These are phyloP conservation scores for Coix lacrymajobi DNA, from an alignment of 176 grass and related monocot genomes.

Conservation along the genomic window DNA sequence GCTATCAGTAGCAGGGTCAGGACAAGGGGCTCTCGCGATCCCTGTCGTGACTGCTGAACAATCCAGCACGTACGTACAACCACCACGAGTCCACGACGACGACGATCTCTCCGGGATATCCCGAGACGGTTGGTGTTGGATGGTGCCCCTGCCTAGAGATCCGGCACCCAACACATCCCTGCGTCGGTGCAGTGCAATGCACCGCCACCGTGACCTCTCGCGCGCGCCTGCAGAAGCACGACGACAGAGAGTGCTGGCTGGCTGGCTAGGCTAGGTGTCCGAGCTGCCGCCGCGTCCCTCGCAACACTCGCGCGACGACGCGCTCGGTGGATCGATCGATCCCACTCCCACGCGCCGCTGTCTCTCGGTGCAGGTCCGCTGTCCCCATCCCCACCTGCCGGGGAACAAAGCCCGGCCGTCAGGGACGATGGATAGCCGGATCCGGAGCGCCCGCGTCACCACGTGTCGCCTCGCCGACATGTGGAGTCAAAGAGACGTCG, in stretches of 20 bases:
- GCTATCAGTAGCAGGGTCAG: too few relatives aligned
- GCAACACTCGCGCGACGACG: too few relatives aligned
- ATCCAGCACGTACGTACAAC: background rate
- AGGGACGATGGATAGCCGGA: background rate
- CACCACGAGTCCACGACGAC: background rate
- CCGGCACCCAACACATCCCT: background rate
- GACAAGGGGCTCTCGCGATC: background rate
- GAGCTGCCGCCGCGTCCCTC: too few relatives aligned
- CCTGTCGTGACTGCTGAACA: background rate
- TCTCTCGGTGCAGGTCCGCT: background rate
- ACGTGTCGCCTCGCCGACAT: constrained; percentile 19
- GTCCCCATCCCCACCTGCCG: background rate
- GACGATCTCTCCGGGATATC: constrained; percentile 10
- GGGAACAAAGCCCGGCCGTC: background rate
- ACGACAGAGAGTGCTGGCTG: background rate
- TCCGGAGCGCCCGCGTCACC: background rate
- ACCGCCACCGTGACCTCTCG: too few relatives aligned
- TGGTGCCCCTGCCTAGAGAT: background rate
- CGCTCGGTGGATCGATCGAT: too few relatives aligned
- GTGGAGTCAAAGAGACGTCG: background rate
- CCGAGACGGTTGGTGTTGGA: background rate
- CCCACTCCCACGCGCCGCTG: background rate
- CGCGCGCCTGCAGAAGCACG: background rate
- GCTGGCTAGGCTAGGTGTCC: too few relatives aligned
- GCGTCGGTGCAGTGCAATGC: too few relatives aligned